Base-by-base conservation (phyloP, 1,284 basidiomycete species). In the Ceratobasidium sp. region DNA sequence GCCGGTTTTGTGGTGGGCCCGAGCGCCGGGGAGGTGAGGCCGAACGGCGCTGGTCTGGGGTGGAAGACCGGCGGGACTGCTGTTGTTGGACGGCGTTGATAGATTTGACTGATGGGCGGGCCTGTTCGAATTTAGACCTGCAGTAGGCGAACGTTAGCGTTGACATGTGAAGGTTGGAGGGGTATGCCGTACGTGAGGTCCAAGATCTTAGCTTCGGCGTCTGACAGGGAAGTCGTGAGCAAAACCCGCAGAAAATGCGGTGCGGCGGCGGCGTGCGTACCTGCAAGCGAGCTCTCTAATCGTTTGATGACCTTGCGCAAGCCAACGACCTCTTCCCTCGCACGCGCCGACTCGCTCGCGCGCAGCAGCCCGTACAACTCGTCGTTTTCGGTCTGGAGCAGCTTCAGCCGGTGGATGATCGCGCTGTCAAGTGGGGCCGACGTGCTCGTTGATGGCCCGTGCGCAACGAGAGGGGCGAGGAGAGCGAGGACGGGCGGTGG, bases 341-440 rank as follows among this genome's bases (percentile, higher is more conserved):
- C 81, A 80, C 88, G 88, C 1, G 91, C 92, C 0, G 91, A 92
- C 83, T 94, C 91, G 64, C 90, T 89, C 34, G 85, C 85, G 82
- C 89, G 91, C 59, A 95, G 83, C 7, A 94, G 83, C 68, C 90
- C 88, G 81, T 94, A 95, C 4, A 93, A 80, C 78, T 95, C 93
- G 79, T 95, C 92, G 77, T 95, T 95, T 83, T 95, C 93, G 71
- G 92, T 90, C 82, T 95, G 93, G 9, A 95, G 84, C 8, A 91
- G 83, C 76, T 89, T 89, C 37, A 89, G 87, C 66, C 92, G 87
- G 81, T 93, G 92, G 0, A 89, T 90, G 56, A 73, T 73, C 4
- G 44, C 69, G 32, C 17, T 73, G 19, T 49, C 75, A 34, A 65
- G 51, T 13, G 56, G 64, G 3, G 69, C 69, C 17, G 70, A 62